These are phyloP conservation scores for Aaosphaeria arxii DNA, from an alignment of 2,329 filamentous ascomycete species.

Conservation along the genomic window DNA sequence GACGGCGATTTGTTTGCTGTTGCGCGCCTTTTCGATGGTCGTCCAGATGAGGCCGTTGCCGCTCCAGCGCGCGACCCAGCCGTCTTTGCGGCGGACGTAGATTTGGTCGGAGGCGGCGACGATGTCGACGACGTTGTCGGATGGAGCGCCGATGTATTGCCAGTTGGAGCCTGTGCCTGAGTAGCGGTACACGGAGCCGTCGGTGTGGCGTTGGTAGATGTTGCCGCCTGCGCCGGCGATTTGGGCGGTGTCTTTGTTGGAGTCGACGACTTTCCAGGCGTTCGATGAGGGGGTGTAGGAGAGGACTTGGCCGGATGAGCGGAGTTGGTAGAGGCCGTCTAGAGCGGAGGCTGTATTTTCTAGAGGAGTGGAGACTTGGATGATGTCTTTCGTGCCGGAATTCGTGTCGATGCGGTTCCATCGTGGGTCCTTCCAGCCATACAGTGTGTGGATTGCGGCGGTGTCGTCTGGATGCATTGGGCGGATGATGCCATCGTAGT, in stretches of 20 bases:
- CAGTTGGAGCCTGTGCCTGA: constrained; percentile 14
- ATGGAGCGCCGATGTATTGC: constrained; percentile 17
- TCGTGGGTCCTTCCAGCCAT: constrained; percentile 25
- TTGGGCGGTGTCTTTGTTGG: constrained; percentile 24
- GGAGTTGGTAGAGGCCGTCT: constrained; percentile 27
- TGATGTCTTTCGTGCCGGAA: constrained; percentile 10
- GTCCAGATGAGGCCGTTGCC: constrained; percentile 18
- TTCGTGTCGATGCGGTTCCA: constrained; percentile 22
- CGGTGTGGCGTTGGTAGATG: constrained; percentile 25
- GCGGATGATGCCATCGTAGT: constrained; percentile 19
- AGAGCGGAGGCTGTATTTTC: constrained; percentile 1
- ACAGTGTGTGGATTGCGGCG: constrained; percentile 23
- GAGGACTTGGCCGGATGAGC: constrained; percentile 21
- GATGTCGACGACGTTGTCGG: constrained; percentile 23
- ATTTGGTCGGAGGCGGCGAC: constrained; percentile 22
- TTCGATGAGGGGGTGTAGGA: constrained; percentile 11
- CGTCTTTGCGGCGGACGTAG: constrained; percentile 27
- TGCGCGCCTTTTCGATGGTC: constrained; percentile 17
- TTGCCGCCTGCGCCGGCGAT: constrained; percentile 19
- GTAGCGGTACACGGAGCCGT: constrained; percentile 23
- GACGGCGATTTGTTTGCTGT: constrained; percentile 20
- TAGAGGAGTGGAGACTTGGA: constrained; percentile 10
- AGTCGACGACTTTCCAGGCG: constrained; percentile 18
- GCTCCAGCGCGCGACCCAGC: constrained; percentile 22
- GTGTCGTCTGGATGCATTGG: constrained; percentile 24